phyloP scores from a whole-genome alignment of 2,329 filamentous ascomycete genomes.

The Corynespora cassiicola region DNA sequence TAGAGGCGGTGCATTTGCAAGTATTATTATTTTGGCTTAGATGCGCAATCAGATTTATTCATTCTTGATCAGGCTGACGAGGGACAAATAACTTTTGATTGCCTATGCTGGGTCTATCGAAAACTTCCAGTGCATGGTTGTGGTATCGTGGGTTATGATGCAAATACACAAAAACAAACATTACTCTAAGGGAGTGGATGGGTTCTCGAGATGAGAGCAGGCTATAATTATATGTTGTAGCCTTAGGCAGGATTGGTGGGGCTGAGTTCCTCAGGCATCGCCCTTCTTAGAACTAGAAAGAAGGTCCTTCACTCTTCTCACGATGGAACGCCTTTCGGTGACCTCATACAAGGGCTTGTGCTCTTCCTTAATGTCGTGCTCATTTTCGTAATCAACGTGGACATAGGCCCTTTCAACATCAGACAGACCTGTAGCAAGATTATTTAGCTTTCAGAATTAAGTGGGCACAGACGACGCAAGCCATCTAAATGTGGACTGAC shows the following conservation, averaged over 20 bases:
- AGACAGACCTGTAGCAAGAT: conserved; percentile 40
- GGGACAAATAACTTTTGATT: too few relatives aligned
- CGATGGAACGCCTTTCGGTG: conserved; percentile 39
- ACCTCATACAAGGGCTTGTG: conserved; percentile 47
- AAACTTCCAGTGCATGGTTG: too few relatives aligned
- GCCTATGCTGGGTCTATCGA: too few relatives aligned
- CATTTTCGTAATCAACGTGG: conserved; percentile 56
- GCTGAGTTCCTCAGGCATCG: conserved; percentile 7
- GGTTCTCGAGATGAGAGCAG: too few relatives aligned
- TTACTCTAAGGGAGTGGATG: not conserved
- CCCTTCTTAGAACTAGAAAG: conserved; percentile 30
- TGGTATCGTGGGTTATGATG: not conserved
- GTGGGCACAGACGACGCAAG: not conserved
- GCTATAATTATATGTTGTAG: conserved; percentile 5
- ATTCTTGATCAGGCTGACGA: too few relatives aligned
- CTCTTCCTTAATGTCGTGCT: conserved; percentile 47
- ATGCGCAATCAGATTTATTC: too few relatives aligned
- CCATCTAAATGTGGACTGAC: conserved; percentile 26
- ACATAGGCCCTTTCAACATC: conserved; percentile 56
- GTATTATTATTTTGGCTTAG: too few relatives aligned
- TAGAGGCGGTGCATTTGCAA: too few relatives aligned
- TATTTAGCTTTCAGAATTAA: too few relatives aligned
- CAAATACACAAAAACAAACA: not conserved
- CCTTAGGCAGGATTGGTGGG: not conserved
- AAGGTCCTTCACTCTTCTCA: conserved; percentile 36